Conservation (phyloP, 1,284 basidiomycete species). For the Neonothopanus nambi region DNA sequence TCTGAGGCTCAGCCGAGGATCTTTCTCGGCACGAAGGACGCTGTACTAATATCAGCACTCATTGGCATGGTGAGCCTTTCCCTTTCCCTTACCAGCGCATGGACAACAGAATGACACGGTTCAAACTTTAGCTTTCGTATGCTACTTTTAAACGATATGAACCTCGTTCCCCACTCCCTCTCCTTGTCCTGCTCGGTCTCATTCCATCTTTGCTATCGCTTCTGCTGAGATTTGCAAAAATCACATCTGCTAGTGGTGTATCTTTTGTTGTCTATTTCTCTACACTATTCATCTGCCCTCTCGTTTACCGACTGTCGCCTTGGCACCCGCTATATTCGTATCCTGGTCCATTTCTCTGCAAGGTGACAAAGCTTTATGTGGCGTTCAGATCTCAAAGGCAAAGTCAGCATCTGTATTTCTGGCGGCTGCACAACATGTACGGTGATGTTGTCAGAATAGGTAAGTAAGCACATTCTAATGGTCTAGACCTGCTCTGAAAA, state of each 20-base stretch:
- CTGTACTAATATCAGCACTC: too few relatives aligned
- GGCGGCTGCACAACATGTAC: constrained; percentile 23
- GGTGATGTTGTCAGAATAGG: constrained; percentile 27
- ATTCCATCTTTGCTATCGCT: background rate
- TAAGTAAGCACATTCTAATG: constrained; percentile 1
- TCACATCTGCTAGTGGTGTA: background rate
- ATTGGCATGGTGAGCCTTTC: too few relatives aligned
- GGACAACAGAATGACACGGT: too few relatives aligned
- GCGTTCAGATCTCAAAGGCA: constrained; percentile 19
- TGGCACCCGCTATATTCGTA: constrained; percentile 26
- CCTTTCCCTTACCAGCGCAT: too few relatives aligned
- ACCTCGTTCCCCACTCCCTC: constrained; percentile 4
- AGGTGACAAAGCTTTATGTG: constrained; percentile 23
- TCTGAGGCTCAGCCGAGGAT: too few relatives aligned
- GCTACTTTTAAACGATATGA: constrained; percentile 2
- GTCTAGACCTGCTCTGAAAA: background rate
- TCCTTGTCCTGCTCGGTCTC: background rate
- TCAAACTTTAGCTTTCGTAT: background rate
- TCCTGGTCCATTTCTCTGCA: constrained; percentile 24
- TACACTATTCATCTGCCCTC: background rate
- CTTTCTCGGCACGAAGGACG: too few relatives aligned
- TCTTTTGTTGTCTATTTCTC: constrained; percentile 6
- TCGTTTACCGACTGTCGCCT: constrained; percentile 26
- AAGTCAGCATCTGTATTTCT: constrained; percentile 21
- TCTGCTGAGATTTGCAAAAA: background rate